Conservation (phyloP, 805 yeast species). For the Wickerhamomyces rabaulensis region DNA sequence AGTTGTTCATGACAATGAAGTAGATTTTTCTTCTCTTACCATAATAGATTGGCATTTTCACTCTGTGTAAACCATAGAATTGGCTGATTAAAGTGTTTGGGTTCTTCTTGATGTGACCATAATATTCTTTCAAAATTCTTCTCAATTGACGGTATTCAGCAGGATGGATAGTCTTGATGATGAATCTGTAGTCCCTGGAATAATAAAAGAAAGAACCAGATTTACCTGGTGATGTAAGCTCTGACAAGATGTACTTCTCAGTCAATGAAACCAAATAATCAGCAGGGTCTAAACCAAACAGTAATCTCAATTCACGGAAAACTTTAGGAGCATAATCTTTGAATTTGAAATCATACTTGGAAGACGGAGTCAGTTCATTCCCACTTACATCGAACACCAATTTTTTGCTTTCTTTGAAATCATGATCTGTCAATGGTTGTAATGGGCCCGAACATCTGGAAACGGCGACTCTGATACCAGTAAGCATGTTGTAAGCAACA, state of each 20-base stretch:
- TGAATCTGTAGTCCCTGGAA: conserved; percentile 88
- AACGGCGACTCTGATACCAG: conserved; percentile 94
- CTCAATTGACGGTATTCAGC: conserved; percentile 85
- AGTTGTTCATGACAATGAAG: conserved; percentile 93
- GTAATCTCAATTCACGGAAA: conserved; percentile 73
- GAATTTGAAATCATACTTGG: conserved; percentile 92
- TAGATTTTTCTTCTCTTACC: conserved; percentile 66
- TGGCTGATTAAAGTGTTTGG: conserved; percentile 92
- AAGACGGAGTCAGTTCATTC: conserved; percentile 84
- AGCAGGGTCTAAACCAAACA: conserved; percentile 90
- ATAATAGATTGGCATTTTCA: conserved; percentile 69
- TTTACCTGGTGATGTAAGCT: conserved; percentile 93
- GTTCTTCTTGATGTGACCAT: conserved; percentile 71
- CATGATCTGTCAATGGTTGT: conserved; percentile 63
- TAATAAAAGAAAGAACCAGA: conserved; percentile 95
- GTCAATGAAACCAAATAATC: conserved; percentile 91
- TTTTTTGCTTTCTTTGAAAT: conserved; percentile 70
- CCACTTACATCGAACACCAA: conserved; percentile 85
- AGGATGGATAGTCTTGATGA: conserved; percentile 93
- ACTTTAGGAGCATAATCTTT: conserved; percentile 96
- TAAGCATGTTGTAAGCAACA: conserved; percentile 94
- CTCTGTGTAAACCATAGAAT: conserved; percentile 91
- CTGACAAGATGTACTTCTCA: conserved; percentile 86
- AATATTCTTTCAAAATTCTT: conserved; percentile 66
- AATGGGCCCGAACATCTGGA: conserved; percentile 85